A percentile compares a stretch with the other conserved stretches of the same genome.
These are phyloP conservation scores for Multifurca ochricompacta DNA, from an alignment of 768 basidiomycete species.

Conservation along the genomic window DNA sequence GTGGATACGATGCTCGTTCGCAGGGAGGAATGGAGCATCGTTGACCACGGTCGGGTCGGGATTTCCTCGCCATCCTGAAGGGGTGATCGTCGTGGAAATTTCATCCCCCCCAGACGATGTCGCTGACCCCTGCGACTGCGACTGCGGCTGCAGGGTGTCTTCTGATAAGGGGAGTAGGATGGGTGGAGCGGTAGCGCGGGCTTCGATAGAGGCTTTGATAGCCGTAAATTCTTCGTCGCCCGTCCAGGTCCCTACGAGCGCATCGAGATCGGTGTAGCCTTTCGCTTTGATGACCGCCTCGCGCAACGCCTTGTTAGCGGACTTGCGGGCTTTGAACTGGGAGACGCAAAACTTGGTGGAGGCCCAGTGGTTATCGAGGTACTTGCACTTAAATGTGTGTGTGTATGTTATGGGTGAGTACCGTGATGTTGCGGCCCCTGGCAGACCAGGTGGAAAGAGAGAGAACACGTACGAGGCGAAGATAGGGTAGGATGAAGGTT, in stretches of 20 bases:
- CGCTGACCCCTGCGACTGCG: neutral
- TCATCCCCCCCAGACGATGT: neutral
- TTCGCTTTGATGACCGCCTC: slow-evolving; percentile 54
- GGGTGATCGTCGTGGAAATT: slow-evolving; percentile 10
- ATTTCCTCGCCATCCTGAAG: slow-evolving; percentile 20
- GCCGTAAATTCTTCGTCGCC: slow-evolving; percentile 21
- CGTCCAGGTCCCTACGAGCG: slow-evolving; percentile 18
- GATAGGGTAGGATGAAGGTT: slow-evolving; percentile 62
- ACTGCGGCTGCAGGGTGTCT: neutral
- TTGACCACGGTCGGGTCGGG: slow-evolving; percentile 16
- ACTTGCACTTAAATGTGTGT: slow-evolving; percentile 52
- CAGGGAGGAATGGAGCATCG: slow-evolving; percentile 18
- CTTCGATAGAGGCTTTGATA: slow-evolving; percentile 14
- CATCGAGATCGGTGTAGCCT: slow-evolving; percentile 31
- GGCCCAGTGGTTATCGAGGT: slow-evolving; percentile 71
- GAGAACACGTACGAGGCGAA: slow-evolving; percentile 52
- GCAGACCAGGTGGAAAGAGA: slow-evolving; percentile 9
- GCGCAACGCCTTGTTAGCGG: slow-evolving; percentile 48
- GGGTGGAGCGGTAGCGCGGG: slow-evolving; percentile 6
- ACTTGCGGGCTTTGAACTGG: slow-evolving; percentile 71
- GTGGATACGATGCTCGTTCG: slow-evolving; percentile 11
- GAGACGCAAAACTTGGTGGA: slow-evolving; percentile 83
- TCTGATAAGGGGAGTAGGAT: slow-evolving; percentile 8
- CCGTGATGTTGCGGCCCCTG: too few species aligned
- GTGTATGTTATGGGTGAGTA: too few species aligned